Conservation (phyloP, 2,329 filamentous ascomycete species). For the Trichoderma gracile region DNA sequence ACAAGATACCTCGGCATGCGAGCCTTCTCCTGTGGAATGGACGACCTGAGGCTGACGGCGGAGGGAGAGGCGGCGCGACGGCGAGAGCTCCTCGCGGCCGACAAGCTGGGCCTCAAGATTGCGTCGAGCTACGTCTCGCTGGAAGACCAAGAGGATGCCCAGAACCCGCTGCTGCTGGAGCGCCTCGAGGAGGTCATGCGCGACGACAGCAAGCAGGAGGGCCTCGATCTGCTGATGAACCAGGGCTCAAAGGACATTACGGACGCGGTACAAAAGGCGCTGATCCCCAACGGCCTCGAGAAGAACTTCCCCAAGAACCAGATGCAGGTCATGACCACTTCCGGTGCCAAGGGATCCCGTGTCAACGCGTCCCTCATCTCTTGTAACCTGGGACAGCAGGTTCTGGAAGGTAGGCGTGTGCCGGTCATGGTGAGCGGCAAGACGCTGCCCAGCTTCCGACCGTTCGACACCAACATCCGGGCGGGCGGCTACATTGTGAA, state of each 20-base stretch:
- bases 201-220: constrained; percentile 87
- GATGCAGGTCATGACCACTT: constrained; percentile 98
- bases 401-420: constrained; percentile 90
- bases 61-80: constrained; percentile 73
- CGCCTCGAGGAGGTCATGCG: constrained; percentile 87
- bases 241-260: constrained; percentile 69
- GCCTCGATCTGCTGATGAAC: constrained; percentile 87
- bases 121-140: constrained; percentile 88
- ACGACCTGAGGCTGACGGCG: constrained; percentile 83
- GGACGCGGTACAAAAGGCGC: constrained; percentile 72
- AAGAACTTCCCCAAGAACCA: constrained; percentile 96
- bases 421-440: constrained; percentile 98
- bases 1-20: constrained; percentile 91
- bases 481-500: constrained; percentile 93
- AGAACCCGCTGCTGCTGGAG: constrained; percentile 69
- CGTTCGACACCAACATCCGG: constrained; percentile 84
- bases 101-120: constrained; percentile 71
- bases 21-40: constrained; percentile 95
- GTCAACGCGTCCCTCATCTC: constrained; percentile 98
- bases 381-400: constrained; percentile 94
- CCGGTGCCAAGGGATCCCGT: constrained; percentile 86
- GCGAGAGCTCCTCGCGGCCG: constrained; percentile 66
- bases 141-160: constrained; percentile 61
- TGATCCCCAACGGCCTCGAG: constrained; percentile 77
- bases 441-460: constrained; percentile 88